Conservation (phyloP, 202 grass and related monocot species). For the Elaeis oleifera region DNA sequence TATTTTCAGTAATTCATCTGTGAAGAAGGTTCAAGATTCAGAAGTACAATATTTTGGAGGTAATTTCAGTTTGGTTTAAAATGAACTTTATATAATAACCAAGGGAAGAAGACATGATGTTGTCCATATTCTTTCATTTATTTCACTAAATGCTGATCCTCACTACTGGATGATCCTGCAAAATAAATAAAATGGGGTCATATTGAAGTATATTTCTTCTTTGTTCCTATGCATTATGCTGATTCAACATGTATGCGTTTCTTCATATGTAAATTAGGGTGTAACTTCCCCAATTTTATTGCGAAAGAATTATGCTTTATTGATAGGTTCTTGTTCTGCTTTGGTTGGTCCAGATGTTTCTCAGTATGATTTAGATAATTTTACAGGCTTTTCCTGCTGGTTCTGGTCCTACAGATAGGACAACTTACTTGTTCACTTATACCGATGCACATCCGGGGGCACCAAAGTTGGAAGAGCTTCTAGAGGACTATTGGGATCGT, state of each 20-base stretch:
- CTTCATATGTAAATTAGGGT: too few species aligned
- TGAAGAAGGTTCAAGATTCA: constrained; percentile 46
- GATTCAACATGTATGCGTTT: too few species aligned
- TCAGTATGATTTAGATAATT: constrained; percentile 21
- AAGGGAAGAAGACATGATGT: too few species aligned
- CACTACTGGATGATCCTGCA: too few species aligned
- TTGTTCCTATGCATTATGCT: too few species aligned
- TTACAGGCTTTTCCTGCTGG: constrained; percentile 87
- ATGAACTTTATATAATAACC: background rate
- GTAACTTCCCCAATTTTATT: too few species aligned
- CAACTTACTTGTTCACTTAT: constrained; percentile 98
- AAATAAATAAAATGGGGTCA: too few species aligned
- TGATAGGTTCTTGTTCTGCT: too few species aligned
- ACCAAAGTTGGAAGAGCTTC: constrained; percentile 75
- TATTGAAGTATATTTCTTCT: too few species aligned
- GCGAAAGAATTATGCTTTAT: too few species aligned
- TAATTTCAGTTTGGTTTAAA: constrained; percentile 20
- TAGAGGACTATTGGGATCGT: constrained; percentile 86
- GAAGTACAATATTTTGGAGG: constrained; percentile 89
- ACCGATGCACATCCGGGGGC: constrained; percentile 56
- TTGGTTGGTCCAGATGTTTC: background rate
- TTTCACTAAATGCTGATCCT: too few species aligned
- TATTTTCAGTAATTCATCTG: constrained; percentile 76
- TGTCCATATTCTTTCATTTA: too few species aligned
- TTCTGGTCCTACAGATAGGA: constrained; percentile 68